These are phyloP conservation scores for Spinacia oleracea DNA, from an alignment of 179 eudicot species.

Conservation along the genomic window DNA sequence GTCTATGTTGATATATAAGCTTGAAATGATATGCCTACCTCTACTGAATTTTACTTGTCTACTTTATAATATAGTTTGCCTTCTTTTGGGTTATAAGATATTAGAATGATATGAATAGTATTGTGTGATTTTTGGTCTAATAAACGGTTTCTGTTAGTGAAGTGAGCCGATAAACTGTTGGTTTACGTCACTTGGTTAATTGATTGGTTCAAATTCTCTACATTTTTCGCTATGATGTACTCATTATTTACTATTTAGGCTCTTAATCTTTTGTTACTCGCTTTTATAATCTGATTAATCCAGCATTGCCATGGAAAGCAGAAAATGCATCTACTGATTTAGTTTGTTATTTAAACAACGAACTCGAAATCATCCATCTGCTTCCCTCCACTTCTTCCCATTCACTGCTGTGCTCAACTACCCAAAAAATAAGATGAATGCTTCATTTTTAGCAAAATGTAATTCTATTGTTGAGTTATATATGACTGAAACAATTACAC, in stretches of 20 bases:
- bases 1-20: slow-evolving; percentile 16
- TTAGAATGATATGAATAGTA: slow-evolving; percentile 9
- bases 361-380: not conserved
- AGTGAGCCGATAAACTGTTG: not conserved
- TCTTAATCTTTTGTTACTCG: not conserved
- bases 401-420: not conserved
- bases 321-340: not conserved
- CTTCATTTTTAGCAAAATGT: not conserved
- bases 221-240: not conserved
- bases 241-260: not conserved
- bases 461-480: not conserved
- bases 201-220: not conserved
- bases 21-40: slow-evolving; percentile 17
- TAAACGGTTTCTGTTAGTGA: not conserved
- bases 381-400: too few relatives aligned
- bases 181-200: not conserved
- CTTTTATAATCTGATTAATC: too few relatives aligned
- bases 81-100: not conserved
- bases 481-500: not conserved
- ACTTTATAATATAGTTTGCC: slow-evolving; percentile 9
- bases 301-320: not conserved
- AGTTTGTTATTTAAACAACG: not conserved
- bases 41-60: slow-evolving; percentile 16
- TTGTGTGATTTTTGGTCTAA: slow-evolving; percentile 11
- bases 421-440: not conserved